These are phyloP conservation scores for Gleditsia sinensis DNA, from an alignment of 306 rosid genomes.

Conservation along the genomic window DNA sequence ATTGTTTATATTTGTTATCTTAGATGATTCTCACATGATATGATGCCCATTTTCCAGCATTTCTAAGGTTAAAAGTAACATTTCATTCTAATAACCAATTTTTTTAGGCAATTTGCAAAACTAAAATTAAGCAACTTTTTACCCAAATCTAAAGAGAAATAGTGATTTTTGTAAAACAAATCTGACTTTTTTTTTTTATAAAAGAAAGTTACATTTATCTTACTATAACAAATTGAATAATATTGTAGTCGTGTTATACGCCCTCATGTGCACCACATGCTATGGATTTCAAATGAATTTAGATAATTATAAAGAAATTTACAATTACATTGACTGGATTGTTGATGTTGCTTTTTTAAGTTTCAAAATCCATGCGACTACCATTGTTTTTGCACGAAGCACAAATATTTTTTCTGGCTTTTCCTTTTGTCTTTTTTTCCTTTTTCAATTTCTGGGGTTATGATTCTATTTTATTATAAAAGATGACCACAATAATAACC, in stretches of 20 bases:
- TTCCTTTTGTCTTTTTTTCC: background rate
- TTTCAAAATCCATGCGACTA: conserved; percentile 7
- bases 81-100: background rate
- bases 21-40: background rate
- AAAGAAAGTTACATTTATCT: background rate
- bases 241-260: background rate
- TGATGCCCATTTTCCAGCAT: background rate
- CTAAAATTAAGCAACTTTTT: background rate
- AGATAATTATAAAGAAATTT: background rate
- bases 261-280: background rate
- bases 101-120: background rate
- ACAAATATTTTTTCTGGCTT: background rate
- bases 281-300: background rate
- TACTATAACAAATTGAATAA: background rate
- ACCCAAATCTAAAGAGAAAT: background rate
- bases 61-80: background rate
- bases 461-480: conserved; percentile 2
- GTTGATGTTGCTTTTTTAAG: background rate
- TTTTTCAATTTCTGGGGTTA: background rate
- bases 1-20: no score
- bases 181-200: background rate
- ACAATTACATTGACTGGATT: background rate
- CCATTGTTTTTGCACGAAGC: conserved; percentile 8
- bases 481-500: background rate
- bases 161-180: background rate